Evolutionary conservation across 306 rosid genomes (phyloP), one percentile per base, ranked within the genome.

Genomic region (Senna siamea): DNA sequence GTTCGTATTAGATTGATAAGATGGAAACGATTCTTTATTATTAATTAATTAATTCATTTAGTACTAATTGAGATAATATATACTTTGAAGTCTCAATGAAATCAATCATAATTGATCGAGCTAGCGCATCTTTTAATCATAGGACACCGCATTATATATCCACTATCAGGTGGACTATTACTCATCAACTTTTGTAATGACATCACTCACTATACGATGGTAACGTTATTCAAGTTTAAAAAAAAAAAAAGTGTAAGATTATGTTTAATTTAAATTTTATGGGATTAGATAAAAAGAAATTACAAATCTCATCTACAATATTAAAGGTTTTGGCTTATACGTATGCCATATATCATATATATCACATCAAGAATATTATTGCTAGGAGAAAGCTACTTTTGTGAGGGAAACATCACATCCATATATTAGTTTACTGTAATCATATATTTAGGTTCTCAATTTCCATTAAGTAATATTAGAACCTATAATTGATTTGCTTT

Each of bases 121-220:
- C 12, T 28, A 12, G 9, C 77, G 20, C 13, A 22, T 10, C 53
- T 50, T 52, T 62, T 62, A 37, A 76, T 55, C 66, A 55, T 37
- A 63, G 47, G 32, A 58, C 18, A 58, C 23, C 70, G 48, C 68
- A 62, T 23, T 60, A 41, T 26, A 70, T 69, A 52, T 55, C 66
- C 67, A 78, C 76, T 41, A 60, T 61, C 51, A 22, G 58, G 70
- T 47, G 70, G 52, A 73, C 52, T 34, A 47, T 38, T 37, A 48
- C 69, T 48, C 77, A 32, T 34, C 69, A 26, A 46, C 32, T 47
- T 52, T 53, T 4, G 44, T 19, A 47, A 59, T 32, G 61, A 47
- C 70, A 73, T 73, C 69, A 61, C 69, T 73, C 60, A 9, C 69
- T 32, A 4, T 47, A 32, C 23, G 4, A 38, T 40, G 38, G 54